Evolutionary conservation across 148 eudicot species (phyloP), one percentile per base, ranked within the genome.

Genomic region (Pouteria glomerata): DNA sequence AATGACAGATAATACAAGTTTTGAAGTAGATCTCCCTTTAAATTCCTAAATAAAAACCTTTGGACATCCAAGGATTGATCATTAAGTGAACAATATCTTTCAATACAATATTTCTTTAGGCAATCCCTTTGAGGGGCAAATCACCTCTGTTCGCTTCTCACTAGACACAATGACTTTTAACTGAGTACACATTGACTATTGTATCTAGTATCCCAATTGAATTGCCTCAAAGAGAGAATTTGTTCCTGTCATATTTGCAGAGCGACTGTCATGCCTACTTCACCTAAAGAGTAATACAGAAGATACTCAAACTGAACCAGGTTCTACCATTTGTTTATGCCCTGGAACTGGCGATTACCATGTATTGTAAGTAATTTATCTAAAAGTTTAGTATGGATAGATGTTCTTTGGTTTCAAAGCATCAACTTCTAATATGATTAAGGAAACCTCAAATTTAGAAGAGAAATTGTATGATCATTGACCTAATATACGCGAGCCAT

Each of bases 311-410:
- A 70, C 34, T 47, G 92, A 87, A 77, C 71, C 80, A 57, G 71
- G 73, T 57, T 85, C 86, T 69, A 82, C 82, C 37, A 71, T 87
- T 74, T 78, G 76, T 68, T 78, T 92, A 77, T 75, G 76, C 68
- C 90, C 97, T 64, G 97, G 97, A 82, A 87, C 81, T 63, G 88
- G 92, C 57, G 95, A 86, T 48, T 85, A 83, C 78, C 92, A 85
- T 80, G 95, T 84, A 62, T 89, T 92, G 97, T 92, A 82, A 89
- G 92, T 82, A 57, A 47, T 37, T 62, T 21, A 33, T 53, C 23
- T 35, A 35, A 39, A 62, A 1, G 53, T 15, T 41, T 6, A 10
- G 19, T n/a, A 12, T 34, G 27, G 27, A 51, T 52, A 1, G 30
- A 29, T 27, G 30, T 57, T 26, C 34, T 18, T 30, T 27, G 29